Evolutionary conservation across 495 filamentous ascomycete genomes (phyloP).

Genomic region (Parachaetomium inaequale): DNA sequence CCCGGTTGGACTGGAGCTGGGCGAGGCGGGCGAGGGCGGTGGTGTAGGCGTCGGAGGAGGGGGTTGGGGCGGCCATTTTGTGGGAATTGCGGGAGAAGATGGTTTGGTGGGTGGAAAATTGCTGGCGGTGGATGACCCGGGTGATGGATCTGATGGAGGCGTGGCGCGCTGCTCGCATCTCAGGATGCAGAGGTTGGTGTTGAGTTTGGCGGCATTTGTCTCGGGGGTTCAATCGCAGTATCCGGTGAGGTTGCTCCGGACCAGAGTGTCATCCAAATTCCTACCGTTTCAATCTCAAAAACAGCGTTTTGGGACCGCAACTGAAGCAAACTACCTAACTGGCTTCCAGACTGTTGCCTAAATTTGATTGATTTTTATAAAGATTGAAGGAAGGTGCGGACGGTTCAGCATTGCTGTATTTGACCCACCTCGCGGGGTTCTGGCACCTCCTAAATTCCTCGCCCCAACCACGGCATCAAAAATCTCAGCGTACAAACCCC

Average conservation of each 20-base stretch:
- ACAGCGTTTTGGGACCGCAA: no score
- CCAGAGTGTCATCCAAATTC: no score
- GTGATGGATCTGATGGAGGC: background rate
- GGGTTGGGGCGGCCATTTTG: constrained; percentile 18
- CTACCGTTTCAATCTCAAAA: background rate
- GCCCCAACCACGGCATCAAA: no score
- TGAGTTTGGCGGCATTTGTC: background rate
- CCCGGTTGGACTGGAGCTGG: constrained; percentile 71
- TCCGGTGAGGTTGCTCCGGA: background rate
- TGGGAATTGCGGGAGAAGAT: background rate
- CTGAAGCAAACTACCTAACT: no score
- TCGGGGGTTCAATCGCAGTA: background rate
- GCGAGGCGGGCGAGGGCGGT: constrained; percentile 54
- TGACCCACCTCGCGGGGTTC: no score
- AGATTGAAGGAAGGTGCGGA: no score
- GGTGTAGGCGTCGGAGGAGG: constrained; percentile 27
- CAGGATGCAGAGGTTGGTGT: background rate
- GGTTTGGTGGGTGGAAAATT: background rate
- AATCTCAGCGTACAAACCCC: no score
- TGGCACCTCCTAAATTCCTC: no score
- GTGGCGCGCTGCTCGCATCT: background rate
- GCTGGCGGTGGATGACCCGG: background rate
- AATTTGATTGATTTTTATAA: no score
- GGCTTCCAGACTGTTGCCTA: no score
- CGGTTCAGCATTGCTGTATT: no score